Base-by-base conservation (phyloP, 106 monocot species). In the Dioscorea alata region DNA sequence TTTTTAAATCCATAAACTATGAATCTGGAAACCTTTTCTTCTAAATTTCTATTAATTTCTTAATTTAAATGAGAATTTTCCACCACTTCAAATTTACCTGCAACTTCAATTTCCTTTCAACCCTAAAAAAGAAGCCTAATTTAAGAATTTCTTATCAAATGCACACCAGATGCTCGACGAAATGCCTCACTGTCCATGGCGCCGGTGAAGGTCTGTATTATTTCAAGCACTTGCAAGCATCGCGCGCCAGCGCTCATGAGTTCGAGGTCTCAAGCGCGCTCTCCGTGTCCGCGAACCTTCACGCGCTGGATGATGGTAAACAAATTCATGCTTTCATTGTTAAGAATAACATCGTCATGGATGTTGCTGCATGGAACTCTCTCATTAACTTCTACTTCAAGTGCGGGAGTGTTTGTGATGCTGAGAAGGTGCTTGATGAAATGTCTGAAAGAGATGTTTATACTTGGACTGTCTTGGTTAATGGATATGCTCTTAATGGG, bases 241-340 rank as follows among this genome's bases (percentile, higher is more conserved):
- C 21, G 12, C 59, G 49, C 17, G 18, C 57, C 19, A 23, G 57
- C 25, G 71, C 75, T 2, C 71, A 80, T 61, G 66, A 67, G 71
- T 80, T 75, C 35, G 12, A 65, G 1, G 52, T 80, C 25, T 71
- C 80, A 4, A 71, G 62, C 53, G 51, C 22, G 1, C 67, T 80
- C 6, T 61, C 75, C 33, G 8, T 57, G 42, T 23, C 66, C 1
- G 66, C 75, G 16, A 48, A 67, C 1, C 23, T 61, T 34, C 24
- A 56, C 23, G 60, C 80, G 13, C 31, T 75, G 22, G 60, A 66
- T 50, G 61, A 75, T 54, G 80, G 80, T 16, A 66, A 10, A 18
- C 75, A 80, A 24, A 51, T 80, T 23, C 80, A 80, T 71, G 75
- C 75, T 61, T 61, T 80, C 25, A 14, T 80, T 6, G 52, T 75